Base-by-base conservation (phyloP, 169 alveolate genomes). In the Cryptosporidium muris region DNA sequence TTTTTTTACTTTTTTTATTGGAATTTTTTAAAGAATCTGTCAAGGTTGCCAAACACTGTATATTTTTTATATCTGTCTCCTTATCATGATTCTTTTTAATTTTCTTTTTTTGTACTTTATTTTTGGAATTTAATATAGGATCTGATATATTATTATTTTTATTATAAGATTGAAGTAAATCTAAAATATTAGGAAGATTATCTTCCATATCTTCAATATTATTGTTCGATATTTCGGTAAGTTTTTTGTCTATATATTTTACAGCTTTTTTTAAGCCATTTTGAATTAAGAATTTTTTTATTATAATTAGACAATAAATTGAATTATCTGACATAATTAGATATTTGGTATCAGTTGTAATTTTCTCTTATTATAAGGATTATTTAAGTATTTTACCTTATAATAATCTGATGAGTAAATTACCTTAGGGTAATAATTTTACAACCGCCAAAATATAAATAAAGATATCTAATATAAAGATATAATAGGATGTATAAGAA, bases 241-340 rank as follows among this genome's bases (percentile, higher is more conserved):
- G 43, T 14, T 47, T 14, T 25, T 74, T 74, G 7, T 74, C 67
- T 12, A 74, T 74, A 38, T 53, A 74, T 43, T 74, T 74, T 12
- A 58, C 68, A 58, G 68, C 82, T 60, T 74, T 74, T 6, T 56
- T 47, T n/a, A 53, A 48, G 34, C 48, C 48, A 34, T 58, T 58
- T 9, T 64, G 63, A 42, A 3, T 7, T 11, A 74, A 53, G 25
- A 42, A 74, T 6, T 74, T 42, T 14, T 40, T 74, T 25, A 74
- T 48, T 58, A 74, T 5, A n/a, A n/a, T n/a, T n/a, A n/a, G n/a
- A n/a, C n/a, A n/a, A n/a, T n/a, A n/a, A n/a, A n/a, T n/a, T n/a
- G n/a, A n/a, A n/a, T n/a, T n/a, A n/a, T n/a, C n/a, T n/a, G n/a
- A n/a, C n/a, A n/a, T n/a, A n/a, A 47, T 51, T 38, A n/a, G 48